These are phyloP conservation scores for Malbranchea cinnamomea DNA, from an alignment of 2,329 filamentous ascomycete genomes.

Conservation along the genomic window DNA sequence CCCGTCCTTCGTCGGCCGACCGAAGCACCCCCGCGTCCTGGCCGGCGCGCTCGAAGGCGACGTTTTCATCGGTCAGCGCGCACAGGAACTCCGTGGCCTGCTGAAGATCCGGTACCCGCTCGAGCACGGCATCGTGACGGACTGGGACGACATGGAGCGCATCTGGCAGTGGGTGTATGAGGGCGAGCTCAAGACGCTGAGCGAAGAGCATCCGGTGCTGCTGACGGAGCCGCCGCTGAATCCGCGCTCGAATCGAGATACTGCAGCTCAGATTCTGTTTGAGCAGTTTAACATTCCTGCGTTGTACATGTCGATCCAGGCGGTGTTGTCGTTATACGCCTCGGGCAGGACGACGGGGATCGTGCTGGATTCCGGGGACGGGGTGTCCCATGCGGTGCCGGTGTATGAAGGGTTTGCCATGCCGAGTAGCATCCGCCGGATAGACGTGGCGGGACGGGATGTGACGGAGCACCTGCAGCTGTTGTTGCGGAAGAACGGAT, in stretches of 20 bases:
- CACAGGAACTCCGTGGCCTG: conserved; percentile 77
- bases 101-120: conserved; percentile 92
- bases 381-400: conserved; percentile 90
- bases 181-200: conserved; percentile 88
- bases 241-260: conserved; percentile 88
- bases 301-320: conserved; percentile 92
- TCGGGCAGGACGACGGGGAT: conserved; percentile 92
- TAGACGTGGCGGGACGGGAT: conserved; percentile 90
- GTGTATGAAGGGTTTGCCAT: conserved; percentile 98
- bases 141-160: conserved; percentile 99
- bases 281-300: conserved; percentile 98
- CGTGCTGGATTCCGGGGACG: conserved; percentile 87
- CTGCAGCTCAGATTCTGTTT: conserved; percentile 91
- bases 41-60: conserved; percentile 95
- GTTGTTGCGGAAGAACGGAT: conserved; percentile 77
- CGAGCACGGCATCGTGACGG: conserved; percentile 95
- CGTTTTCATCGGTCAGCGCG: conserved; percentile 87
- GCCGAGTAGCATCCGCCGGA: conserved; percentile 83
- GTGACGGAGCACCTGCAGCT: conserved; percentile 92
- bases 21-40: conserved; percentile 86
- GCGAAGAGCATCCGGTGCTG: conserved; percentile 96
- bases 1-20: conserved; percentile 89
- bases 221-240: conserved; percentile 93
- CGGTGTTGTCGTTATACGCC: conserved; percentile 87
- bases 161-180: conserved; percentile 98